These are phyloP conservation scores for Bigelowiella natans DNA, from an alignment of 78 protist species.

Conservation along the genomic window DNA sequence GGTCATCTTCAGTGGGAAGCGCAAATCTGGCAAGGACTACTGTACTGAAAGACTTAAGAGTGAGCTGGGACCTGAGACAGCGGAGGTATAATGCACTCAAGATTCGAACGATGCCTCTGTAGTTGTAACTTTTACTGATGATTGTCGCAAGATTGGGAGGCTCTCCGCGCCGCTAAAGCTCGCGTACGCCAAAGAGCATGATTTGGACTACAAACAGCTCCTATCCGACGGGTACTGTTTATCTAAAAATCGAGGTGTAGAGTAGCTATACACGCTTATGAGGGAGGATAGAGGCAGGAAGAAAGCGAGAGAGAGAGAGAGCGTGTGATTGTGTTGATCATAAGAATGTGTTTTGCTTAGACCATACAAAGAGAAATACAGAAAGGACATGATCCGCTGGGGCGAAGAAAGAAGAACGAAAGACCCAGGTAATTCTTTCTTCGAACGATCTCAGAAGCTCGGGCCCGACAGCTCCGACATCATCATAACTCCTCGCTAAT, in stretches of 20 bases:
- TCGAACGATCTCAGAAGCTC: too few species aligned
- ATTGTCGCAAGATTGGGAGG: conserved; percentile 8
- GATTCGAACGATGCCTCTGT: too few species aligned
- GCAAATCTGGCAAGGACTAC: conserved; percentile 36
- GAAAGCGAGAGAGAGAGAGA: too few species aligned
- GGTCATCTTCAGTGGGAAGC: conserved; percentile 24
- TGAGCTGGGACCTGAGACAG: background rate
- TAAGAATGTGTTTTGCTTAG: background rate
- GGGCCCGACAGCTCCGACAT: too few species aligned
- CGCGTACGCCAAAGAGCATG: conserved; percentile 29
- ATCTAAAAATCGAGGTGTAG: background rate
- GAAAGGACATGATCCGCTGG: conserved; percentile 33
- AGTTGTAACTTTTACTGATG: too few species aligned
- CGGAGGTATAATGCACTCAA: too few species aligned
- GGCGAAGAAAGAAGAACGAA: conserved; percentile 20
- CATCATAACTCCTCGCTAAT: background rate
- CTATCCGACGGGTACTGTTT: background rate
- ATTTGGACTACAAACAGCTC: conserved; percentile 10
- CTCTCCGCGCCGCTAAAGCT: conserved; percentile 24
- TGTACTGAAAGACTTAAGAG: background rate
- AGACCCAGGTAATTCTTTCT: conserved; percentile 1
- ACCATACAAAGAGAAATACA: conserved; percentile 28
- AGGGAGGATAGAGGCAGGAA: too few species aligned
- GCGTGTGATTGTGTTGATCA: too few species aligned
- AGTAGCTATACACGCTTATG: too few species aligned